phyloP scores from a whole-genome alignment of 345 rosid genomes.

The Citrus reticulata region DNA sequence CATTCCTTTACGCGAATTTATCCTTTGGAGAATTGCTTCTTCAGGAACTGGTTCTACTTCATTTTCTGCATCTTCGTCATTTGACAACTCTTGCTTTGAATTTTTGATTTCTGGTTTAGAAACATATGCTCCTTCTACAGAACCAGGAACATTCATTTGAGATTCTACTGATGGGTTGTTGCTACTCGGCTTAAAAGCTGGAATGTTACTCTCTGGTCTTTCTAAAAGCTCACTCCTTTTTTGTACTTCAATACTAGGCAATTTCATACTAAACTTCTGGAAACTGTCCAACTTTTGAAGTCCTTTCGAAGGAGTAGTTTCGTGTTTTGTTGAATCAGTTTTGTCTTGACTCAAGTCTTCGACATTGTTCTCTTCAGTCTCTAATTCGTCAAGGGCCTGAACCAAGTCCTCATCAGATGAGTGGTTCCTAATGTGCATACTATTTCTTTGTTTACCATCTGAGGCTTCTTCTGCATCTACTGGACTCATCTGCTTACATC shows the following conservation, averaged over 20 bases:
- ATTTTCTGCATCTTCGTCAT: slow-evolving; percentile 26
- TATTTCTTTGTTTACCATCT: slow-evolving; percentile 36
- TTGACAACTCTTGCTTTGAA: slow-evolving; percentile 11
- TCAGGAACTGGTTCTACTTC: slow-evolving; percentile 34
- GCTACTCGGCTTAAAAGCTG: slow-evolving; percentile 15
- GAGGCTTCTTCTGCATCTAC: slow-evolving; percentile 50
- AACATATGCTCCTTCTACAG: slow-evolving; percentile 29
- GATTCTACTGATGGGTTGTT: slow-evolving; percentile 10
- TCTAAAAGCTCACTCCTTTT: slow-evolving; percentile 26
- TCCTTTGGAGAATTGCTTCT: slow-evolving; percentile 54
- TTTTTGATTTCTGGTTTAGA: slow-evolving; percentile 18
- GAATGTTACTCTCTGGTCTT: slow-evolving; percentile 17
- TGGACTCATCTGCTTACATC: slow-evolving; percentile 64
- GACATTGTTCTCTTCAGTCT: slow-evolving; percentile 26
- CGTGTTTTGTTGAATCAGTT: slow-evolving; percentile 26
- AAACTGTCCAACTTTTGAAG: slow-evolving; percentile 16
- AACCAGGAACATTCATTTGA: slow-evolving; percentile 34
- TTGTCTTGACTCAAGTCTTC: slow-evolving; percentile 21
- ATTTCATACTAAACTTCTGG: slow-evolving; percentile 24
- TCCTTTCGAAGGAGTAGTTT: slow-evolving; percentile 17
- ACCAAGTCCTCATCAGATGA: slow-evolving; percentile 58
- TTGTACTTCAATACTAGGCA: slow-evolving; percentile 48
- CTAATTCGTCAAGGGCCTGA: slow-evolving; percentile 25
- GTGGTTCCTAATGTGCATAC: slow-evolving; percentile 45
- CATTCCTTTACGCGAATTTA: slow-evolving; percentile 51